phyloP scores from a whole-genome alignment of 73 alveolate genomes.

The Symbiodinium natans region DNA sequence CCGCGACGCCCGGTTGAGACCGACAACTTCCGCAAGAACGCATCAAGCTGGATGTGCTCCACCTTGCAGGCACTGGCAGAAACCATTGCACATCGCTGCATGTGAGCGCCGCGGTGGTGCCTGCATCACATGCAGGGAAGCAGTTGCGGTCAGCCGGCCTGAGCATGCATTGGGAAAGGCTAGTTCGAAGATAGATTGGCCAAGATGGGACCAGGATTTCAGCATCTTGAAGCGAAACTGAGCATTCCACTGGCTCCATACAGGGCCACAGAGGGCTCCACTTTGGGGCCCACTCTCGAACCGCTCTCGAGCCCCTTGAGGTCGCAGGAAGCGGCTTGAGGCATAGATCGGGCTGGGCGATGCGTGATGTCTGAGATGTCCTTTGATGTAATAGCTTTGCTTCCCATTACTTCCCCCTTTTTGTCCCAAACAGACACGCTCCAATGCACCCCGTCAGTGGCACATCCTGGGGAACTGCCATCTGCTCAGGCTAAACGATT shows the following conservation, averaged over 20 bases:
- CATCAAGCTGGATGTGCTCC: background rate
- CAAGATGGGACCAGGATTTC: too few relatives aligned
- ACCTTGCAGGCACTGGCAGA: too few relatives aligned
- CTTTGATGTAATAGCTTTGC: background rate
- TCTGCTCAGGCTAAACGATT: background rate
- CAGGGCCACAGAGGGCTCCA: background rate
- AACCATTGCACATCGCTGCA: too few relatives aligned
- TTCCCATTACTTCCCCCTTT: too few relatives aligned
- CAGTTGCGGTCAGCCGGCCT: background rate
- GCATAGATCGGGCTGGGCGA: background rate
- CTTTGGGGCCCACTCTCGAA: background rate
- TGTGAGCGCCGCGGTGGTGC: too few relatives aligned
- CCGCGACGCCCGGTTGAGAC: background rate
- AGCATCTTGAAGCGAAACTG: too few relatives aligned
- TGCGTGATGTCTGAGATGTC: background rate
- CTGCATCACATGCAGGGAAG: background rate
- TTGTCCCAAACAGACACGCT: background rate
- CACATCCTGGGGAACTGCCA: background rate
- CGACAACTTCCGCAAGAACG: constrained; percentile 11
- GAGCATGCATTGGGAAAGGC: background rate
- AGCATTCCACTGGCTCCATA: background rate
- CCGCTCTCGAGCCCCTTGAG: background rate
- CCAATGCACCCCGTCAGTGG: background rate
- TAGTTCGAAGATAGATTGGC: too few relatives aligned
- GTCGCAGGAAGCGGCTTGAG: background rate